Evolutionary conservation across 495 filamentous ascomycete genomes (phyloP).

Genomic region (Talaromyces borbonicus): DNA sequence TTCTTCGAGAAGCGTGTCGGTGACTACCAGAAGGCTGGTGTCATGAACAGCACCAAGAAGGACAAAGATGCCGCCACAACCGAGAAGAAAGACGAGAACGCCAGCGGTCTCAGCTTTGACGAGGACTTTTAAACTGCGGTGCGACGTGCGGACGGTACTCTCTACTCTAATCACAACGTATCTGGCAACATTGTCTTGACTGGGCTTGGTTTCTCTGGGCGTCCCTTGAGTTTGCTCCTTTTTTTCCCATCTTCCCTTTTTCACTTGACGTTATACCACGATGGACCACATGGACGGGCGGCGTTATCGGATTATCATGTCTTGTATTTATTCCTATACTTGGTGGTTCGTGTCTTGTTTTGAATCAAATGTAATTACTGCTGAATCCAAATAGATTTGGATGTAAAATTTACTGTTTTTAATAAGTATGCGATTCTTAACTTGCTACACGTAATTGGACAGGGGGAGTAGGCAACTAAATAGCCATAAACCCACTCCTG

Average conservation of each 20-base stretch:
- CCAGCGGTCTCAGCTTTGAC: conserved; percentile 82
- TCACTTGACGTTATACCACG: conserved; percentile 7
- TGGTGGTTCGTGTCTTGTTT: conserved; percentile 5
- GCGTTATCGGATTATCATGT: conserved; percentile 8
- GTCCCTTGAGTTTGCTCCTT: conserved; percentile 8
- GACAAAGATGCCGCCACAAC: conserved; percentile 44
- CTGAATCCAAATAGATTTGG: conserved; percentile 6
- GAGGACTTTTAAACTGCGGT: conserved; percentile 96
- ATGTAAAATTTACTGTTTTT: conserved; percentile 1
- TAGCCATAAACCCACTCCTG: too few species aligned
- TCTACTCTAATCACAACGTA: conserved; percentile 9
- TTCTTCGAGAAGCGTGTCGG: conserved; percentile 99
- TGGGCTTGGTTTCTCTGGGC: not conserved
- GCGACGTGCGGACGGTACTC: too few species aligned
- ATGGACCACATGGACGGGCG: conserved; percentile 3
- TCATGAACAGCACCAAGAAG: conserved; percentile 93
- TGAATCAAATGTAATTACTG: conserved; percentile 7
- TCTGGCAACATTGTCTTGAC: conserved; percentile 3
- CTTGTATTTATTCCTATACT: conserved; percentile 9
- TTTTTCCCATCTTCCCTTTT: not conserved
- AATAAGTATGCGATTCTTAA: not conserved
- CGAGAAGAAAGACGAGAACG: conserved; percentile 48
- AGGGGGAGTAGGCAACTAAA: too few species aligned
- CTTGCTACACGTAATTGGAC: not conserved
- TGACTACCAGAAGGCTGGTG: conserved; percentile 99